Evolutionary conservation across 306 rosid genomes (phyloP), one percentile per base, ranked within the genome.

Genomic region (Betula pendula): DNA sequence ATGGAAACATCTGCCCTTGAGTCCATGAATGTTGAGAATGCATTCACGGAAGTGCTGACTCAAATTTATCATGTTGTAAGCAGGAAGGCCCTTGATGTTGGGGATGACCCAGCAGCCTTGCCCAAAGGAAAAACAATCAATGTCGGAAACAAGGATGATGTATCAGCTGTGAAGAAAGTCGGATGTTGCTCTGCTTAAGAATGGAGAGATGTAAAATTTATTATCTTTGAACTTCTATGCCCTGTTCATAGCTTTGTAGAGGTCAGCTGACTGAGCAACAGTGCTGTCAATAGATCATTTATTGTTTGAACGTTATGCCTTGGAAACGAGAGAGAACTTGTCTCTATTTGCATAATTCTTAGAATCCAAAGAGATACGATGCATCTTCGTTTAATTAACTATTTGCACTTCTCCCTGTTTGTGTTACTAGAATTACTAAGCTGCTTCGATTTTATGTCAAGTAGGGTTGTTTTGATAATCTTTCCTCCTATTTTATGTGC

Each of bases 1-100:
- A 88, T 91, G 88, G 96, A 91, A 79, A 91, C 95, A 2, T 93
- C 96, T 43, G 96, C 98, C 45, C 93, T 90, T 0, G 94, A 91
- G 85, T 85, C 95, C 63, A 47, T 85, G 82, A 91, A 91, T 5
- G 96, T 93, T 15, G 95, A 93, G 77, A 89, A 79, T 63, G 84
- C 93, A 81, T 89, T 93, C 87, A 83, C 93, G 5, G 93, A 91
- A 62, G 92, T 88, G 75, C 83, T 85, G 71, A 83, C 91, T 5
- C 96, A 88, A 73, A 89, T 89, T 53, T 84, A 88, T 17, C 86
- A 60, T 17, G 91, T 87, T 25, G 88, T 90, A 19, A 91, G 92
- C 86, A 81, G 88, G 83, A 91, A 86, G 78, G 93, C 92, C 63
- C 92, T 91, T 16, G 91, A 94, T 25, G 73, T 91, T 15, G 90